Percentiles rank a stretch among this genome's conserved stretches.
These are phyloP conservation scores for Candida sanyiensis DNA, from an alignment of 805 yeast genomes.

Conservation along the genomic window DNA sequence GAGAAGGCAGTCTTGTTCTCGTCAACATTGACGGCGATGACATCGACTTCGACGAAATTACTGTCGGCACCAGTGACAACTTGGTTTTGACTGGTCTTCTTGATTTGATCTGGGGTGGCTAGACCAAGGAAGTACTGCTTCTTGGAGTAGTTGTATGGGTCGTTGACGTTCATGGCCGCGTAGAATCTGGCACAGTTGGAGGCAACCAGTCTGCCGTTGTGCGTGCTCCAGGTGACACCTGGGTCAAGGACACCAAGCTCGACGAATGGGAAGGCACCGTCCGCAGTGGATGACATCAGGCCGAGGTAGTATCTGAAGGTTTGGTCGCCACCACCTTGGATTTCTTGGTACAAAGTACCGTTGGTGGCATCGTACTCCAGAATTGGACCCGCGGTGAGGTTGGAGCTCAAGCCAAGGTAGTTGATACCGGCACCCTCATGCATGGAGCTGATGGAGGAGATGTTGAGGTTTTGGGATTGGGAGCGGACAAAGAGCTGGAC, in stretches of 20 bases:
- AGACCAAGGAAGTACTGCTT: slow-evolving; percentile 24
- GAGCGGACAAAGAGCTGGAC: slow-evolving; percentile 1
- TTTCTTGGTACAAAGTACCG: slow-evolving; percentile 9
- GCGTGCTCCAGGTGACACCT: slow-evolving; percentile 11
- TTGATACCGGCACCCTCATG: slow-evolving; percentile 22
- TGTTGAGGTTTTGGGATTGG: not conserved
- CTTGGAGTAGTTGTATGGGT: slow-evolving; percentile 37
- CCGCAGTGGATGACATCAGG: not conserved
- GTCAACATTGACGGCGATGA: not conserved
- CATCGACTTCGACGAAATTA: not conserved
- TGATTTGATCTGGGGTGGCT: slow-evolving; percentile 2
- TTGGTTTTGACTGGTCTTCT: slow-evolving; percentile 1
- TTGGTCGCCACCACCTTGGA: not conserved
- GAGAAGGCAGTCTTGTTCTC: not conserved
- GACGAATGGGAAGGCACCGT: slow-evolving; percentile 15
- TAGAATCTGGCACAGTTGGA: slow-evolving; percentile 32
- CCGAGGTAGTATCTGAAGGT: slow-evolving; percentile 4
- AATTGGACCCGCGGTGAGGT: slow-evolving; percentile 6
- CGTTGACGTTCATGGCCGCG: slow-evolving; percentile 39
- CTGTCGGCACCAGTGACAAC: slow-evolving; percentile 1
- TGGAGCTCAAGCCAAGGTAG: slow-evolving; percentile 14
- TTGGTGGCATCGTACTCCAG: slow-evolving; percentile 7
- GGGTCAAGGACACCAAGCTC: slow-evolving; percentile 9
- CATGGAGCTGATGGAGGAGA: slow-evolving; percentile 7
- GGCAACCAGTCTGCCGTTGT: slow-evolving; percentile 11